Conservation (phyloP, 352 stramenopile genomes). For the Thraustochytrium striatum region DNA sequence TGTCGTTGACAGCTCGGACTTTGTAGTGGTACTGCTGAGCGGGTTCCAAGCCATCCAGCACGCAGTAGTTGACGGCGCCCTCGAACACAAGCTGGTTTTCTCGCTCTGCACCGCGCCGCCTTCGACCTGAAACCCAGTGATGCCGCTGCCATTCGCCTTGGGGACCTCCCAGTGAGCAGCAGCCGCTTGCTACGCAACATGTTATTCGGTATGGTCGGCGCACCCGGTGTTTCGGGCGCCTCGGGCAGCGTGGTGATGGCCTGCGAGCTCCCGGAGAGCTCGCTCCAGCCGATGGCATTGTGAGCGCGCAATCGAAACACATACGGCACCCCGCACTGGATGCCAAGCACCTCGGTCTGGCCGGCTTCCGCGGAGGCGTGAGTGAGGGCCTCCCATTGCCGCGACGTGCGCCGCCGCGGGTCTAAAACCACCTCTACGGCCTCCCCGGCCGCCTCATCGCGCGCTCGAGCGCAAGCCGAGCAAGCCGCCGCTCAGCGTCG, state of each 20-base stretch:
- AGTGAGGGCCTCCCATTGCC: constrained; percentile 18
- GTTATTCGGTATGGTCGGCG: background rate
- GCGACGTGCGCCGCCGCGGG: background rate
- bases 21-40: constrained; percentile 23
- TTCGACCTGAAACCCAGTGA: background rate
- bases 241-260: background rate
- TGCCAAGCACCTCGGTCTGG: background rate
- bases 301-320: constrained; percentile 15
- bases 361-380: background rate
- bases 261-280: background rate
- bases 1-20: constrained; percentile 1
- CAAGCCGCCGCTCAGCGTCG: too few species aligned
- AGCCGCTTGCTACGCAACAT: background rate
- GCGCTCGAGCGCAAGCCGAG: too few species aligned
- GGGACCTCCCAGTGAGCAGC: constrained; percentile 11
- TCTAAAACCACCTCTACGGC: background rate
- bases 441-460: too few species aligned
- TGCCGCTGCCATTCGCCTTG: constrained; percentile 4
- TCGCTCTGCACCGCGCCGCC: constrained; percentile 19
- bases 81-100: background rate
- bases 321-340: constrained; percentile 35
- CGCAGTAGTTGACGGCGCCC: background rate
- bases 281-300: constrained; percentile 8
- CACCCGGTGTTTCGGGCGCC: background rate
- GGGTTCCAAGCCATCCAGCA: background rate